Percentiles rank a stretch among this genome's conserved stretches.
These are phyloP conservation scores for Xylariaceae sp. DNA, from an alignment of 2,329 filamentous ascomycete genomes.

Conservation along the genomic window DNA sequence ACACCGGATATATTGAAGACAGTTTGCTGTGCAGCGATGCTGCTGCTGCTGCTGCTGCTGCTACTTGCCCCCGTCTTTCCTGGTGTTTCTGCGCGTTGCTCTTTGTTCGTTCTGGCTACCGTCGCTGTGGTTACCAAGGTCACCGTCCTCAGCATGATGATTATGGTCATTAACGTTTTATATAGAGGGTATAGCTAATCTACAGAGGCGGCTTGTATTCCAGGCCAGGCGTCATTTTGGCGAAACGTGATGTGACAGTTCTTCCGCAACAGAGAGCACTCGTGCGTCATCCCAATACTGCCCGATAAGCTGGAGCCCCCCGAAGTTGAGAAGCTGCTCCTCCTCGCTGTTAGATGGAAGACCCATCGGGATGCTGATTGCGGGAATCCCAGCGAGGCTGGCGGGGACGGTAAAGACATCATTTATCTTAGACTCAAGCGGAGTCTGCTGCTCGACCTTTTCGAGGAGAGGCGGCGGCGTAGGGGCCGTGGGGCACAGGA, in stretches of 20 bases:
- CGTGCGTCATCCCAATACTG: constrained; percentile 70
- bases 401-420: constrained; percentile 95
- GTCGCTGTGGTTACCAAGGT: too few relatives aligned
- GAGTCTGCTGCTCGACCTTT: constrained; percentile 45
- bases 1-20: too few relatives aligned
- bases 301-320: constrained; percentile 70
- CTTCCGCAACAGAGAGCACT: constrained; percentile 50
- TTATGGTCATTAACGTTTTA: too few relatives aligned
- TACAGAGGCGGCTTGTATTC: neutral
- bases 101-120: too few relatives aligned
- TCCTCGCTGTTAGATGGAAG: constrained; percentile 25
- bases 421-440: constrained; percentile 78
- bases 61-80: too few relatives aligned
- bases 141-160: too few relatives aligned
- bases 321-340: constrained; percentile 31
- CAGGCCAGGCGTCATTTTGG: neutral
- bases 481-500: constrained; percentile 82
- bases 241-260: constrained; percentile 18
- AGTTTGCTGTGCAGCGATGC: too few relatives aligned
- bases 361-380: constrained; percentile 70
- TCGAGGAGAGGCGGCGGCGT: constrained; percentile 60
- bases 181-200: constrained; percentile 8
- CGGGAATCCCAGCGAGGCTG: constrained; percentile 83
- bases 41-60: too few relatives aligned
- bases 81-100: too few relatives aligned